These are phyloP conservation scores for Nectriaceae sp. DNA, from an alignment of 2,329 filamentous ascomycete species.

Conservation along the genomic window DNA sequence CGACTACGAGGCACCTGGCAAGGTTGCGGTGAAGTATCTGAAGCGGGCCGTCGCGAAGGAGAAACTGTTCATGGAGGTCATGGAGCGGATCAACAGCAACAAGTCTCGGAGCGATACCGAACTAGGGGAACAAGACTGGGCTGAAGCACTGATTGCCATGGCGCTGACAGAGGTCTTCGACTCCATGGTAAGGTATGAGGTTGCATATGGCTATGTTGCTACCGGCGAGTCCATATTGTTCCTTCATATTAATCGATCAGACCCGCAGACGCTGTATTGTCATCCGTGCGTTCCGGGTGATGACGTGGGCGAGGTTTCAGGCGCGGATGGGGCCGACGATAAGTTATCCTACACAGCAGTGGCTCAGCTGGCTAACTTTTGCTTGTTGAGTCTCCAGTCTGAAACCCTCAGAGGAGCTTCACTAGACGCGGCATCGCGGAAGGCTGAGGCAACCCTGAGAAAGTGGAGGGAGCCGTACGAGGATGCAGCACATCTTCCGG, in stretches of 20 bases:
- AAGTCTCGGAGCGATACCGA: constrained; percentile 5
- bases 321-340: constrained; percentile 2
- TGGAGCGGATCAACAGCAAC: constrained; percentile 6
- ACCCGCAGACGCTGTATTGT: constrained; percentile 18
- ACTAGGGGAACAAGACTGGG: not conserved
- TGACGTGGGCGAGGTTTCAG: constrained; percentile 9
- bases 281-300: constrained; percentile 14
- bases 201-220: constrained; percentile 28
- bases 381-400: constrained; percentile 19
- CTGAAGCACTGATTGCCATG: constrained; percentile 18
- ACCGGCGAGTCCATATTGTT: constrained; percentile 27
- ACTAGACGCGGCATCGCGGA: constrained; percentile 11
- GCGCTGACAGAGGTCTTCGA: constrained; percentile 21
- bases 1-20: constrained; percentile 15
- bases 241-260: constrained; percentile 20
- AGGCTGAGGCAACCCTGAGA: constrained; percentile 11
- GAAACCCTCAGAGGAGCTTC: constrained; percentile 12
- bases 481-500: constrained; percentile 11
- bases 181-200: constrained; percentile 19
- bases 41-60: constrained; percentile 8
- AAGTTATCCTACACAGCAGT: constrained; percentile 17
- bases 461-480: constrained; percentile 21
- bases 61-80: constrained; percentile 13
- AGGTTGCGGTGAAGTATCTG: constrained; percentile 5
- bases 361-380: constrained; percentile 23